Conservation (phyloP, 495 filamentous ascomycete species). For the Talaromyces stipitatus region DNA sequence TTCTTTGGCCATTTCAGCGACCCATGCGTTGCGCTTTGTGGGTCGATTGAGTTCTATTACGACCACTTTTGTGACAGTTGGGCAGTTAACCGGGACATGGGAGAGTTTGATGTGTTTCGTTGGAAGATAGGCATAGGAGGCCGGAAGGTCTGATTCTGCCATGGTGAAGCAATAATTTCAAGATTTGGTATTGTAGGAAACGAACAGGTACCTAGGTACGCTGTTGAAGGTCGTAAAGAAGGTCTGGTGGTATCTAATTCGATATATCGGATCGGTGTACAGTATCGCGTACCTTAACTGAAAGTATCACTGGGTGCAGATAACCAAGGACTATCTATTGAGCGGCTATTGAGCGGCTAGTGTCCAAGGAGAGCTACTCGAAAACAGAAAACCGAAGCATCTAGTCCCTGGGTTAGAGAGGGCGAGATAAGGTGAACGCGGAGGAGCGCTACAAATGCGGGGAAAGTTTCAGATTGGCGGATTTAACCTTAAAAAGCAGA, state of each 20-base stretch:
- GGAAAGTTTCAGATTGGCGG: background rate
- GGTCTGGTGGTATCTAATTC: too few species aligned
- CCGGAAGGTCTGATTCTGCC: conserved; percentile 9
- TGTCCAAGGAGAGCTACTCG: too few species aligned
- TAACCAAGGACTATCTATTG: too few species aligned
- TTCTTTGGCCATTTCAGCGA: conserved; percentile 41
- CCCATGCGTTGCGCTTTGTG: conserved; percentile 52
- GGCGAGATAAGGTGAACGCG: background rate
- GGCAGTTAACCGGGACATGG: conserved; percentile 36
- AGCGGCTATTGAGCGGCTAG: too few species aligned
- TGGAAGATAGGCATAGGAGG: conserved; percentile 28
- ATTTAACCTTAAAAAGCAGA: background rate
- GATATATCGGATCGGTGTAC: too few species aligned
- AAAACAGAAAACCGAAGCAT: background rate
- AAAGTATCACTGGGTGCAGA: too few species aligned
- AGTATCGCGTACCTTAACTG: too few species aligned
- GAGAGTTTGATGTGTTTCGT: conserved; percentile 39
- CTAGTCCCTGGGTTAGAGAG: background rate
- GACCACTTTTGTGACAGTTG: conserved; percentile 41
- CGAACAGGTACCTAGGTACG: too few species aligned
- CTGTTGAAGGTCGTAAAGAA: too few species aligned
- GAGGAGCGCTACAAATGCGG: background rate
- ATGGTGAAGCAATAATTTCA: background rate
- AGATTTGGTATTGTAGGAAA: too few species aligned
- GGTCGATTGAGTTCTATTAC: conserved; percentile 48